A percentile compares a stretch with the other conserved stretches of the same genome.
Evolutionary conservation across 2,329 filamentous ascomycete species (phyloP).

Genomic region (Dactylellina parvicollis): DNA sequence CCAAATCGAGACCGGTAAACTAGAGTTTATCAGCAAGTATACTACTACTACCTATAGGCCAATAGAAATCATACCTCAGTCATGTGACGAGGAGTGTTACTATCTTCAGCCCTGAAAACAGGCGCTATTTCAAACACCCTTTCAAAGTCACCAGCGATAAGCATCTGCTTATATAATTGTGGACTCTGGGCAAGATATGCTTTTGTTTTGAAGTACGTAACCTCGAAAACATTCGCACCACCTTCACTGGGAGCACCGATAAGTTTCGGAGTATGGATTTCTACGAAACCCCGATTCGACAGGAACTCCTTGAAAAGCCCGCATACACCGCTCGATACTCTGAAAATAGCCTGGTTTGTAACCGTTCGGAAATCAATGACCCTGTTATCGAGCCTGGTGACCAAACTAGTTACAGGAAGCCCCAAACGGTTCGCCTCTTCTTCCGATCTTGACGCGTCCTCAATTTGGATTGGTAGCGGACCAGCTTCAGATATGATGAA

Average conservation of each 20-base stretch:
- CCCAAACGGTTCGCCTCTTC: constrained; percentile 64
- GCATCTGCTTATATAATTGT: constrained; percentile 87
- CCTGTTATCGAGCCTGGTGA: constrained; percentile 88
- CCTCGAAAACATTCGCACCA: constrained; percentile 87
- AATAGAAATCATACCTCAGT: constrained; percentile 69
- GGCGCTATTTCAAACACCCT: constrained; percentile 81
- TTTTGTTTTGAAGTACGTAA: constrained; percentile 87
- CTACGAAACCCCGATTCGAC: constrained; percentile 76
- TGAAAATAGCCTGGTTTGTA: constrained; percentile 88
- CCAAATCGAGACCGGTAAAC: constrained; percentile 88
- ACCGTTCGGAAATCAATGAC: constrained; percentile 91
- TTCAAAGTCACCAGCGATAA: constrained; percentile 81
- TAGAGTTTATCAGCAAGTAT: constrained; percentile 57
- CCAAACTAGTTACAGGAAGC: constrained; percentile 78
- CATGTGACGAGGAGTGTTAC: constrained; percentile 84
- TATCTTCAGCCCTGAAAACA: constrained; percentile 86
- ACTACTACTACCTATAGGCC: neutral
- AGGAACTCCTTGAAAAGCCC: constrained; percentile 83
- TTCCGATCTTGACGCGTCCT: constrained; percentile 66
- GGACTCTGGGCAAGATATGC: constrained; percentile 83
- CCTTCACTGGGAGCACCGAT: constrained; percentile 92
- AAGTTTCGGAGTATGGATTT: constrained; percentile 89
- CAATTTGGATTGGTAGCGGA: constrained; percentile 68
- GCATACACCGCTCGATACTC: constrained; percentile 72
- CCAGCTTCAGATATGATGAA: constrained; percentile 76